Base-by-base conservation (phyloP, 2,329 filamentous ascomycete species). In the Fusarium sp. region DNA sequence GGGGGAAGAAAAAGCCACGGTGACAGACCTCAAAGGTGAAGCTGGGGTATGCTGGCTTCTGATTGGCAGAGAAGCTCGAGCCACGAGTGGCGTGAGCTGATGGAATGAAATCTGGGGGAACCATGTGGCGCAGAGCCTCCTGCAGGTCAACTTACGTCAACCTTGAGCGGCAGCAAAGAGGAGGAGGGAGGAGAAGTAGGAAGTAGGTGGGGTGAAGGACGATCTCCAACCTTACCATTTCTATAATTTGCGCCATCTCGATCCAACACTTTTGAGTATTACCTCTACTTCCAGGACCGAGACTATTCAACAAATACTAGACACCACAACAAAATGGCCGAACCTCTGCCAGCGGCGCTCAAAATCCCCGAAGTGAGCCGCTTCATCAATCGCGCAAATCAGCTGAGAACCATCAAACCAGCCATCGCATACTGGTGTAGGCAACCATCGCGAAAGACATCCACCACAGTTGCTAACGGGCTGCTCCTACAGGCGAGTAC, bases 371-470 rank as follows among this genome's bases (percentile, higher is more conserved):
- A 97, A 73, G 87, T 97, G 71, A 88, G 87, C 65, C 91, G 92
- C 58, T 97, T 96, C 75, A 88, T 93, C 61, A 84, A 88, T 50
- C 88, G 94, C 71, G 94, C 92, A 31, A 84, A 86, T 32, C 94
- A 99, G 79, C 85, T 99, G 44, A 90, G 94, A 74, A 84, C 84
- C 56, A 86, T 88, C 71, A 95, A 94, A 76, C 95, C 95, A 9
- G 91, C 95, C 57, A 85, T 98, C 67, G 84, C 93, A 62, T 99
- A 98, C 76, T 98, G 94, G 93, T 95, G 94, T 96, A 84, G 89
- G 84, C 9, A 29, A 9, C 49, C 29, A 49, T 27, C 36, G 41
- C 13, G 15, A 31, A 45, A 3, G 27, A 31, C n/a, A 13, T 1
- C 19, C 17, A 23, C 19, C 7, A 47, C 3, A 13, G 6, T 23